Percentiles rank a stretch among this genome's conserved stretches.
phyloP scores from a whole-genome alignment of 2,329 filamentous ascomycete species.

The Diaporthe sp. region DNA sequence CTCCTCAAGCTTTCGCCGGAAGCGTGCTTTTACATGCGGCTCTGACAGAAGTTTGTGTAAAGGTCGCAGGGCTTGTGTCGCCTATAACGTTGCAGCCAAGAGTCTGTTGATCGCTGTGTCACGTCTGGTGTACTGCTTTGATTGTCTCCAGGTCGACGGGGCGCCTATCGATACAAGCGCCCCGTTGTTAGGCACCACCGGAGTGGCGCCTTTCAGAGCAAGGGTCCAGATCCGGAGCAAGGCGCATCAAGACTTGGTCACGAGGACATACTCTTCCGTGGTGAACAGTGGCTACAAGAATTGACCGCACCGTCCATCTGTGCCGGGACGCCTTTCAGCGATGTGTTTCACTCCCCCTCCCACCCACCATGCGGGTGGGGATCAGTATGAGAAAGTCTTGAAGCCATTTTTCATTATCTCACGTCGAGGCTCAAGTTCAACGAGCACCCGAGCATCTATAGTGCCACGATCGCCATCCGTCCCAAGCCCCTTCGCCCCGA shows the following conservation, averaged over 20 bases:
- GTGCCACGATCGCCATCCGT: no score
- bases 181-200: not conserved
- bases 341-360: not conserved
- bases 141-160: not conserved
- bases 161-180: not conserved
- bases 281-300: not conserved
- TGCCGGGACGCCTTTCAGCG: rapidly evolving
- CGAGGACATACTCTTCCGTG: not conserved
- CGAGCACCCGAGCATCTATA: no score
- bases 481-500: not conserved
- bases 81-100: not conserved
- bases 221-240: not conserved
- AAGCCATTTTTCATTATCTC: not conserved
- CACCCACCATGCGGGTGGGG: no score
- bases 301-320: not conserved
- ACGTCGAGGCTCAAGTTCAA: not conserved
- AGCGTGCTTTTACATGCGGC: not conserved
- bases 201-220: not conserved
- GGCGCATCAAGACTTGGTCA: not conserved
- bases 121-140: constrained; percentile 10
- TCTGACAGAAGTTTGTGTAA: not conserved
- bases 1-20: not conserved
- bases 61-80: not conserved
- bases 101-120: not conserved
- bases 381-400: not conserved